Evolutionary conservation across 129 eudicot genomes (phyloP).

Genomic region (Chrysanthemum makinoi): DNA sequence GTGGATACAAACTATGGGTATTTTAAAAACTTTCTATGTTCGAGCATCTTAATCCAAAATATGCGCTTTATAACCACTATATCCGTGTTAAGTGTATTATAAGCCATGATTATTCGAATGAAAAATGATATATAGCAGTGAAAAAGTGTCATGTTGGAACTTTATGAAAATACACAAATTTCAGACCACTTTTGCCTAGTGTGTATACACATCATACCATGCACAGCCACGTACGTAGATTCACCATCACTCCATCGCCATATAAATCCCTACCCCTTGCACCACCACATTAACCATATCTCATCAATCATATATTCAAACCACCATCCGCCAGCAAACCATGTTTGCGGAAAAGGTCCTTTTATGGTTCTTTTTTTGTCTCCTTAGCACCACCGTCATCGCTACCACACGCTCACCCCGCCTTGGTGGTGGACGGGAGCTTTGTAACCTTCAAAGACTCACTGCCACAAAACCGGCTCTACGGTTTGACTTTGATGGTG

Average conservation of each 20-base stretch:
- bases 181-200: constrained; percentile 23
- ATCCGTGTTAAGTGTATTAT: too few species aligned
- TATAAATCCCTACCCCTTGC: background rate
- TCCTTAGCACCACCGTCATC: constrained; percentile 37
- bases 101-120: too few species aligned
- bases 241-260: constrained; percentile 29
- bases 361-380: constrained; percentile 40
- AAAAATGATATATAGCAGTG: too few species aligned
- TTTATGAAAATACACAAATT: too few species aligned
- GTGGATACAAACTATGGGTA: too few species aligned
- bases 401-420: constrained; percentile 36
- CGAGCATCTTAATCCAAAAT: too few species aligned
- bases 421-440: constrained; percentile 36
- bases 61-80: too few species aligned
- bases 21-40: too few species aligned
- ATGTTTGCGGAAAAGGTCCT: constrained; percentile 45
- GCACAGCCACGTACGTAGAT: constrained; percentile 43
- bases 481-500: constrained; percentile 30
- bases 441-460: constrained; percentile 53
- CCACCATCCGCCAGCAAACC: constrained; percentile 13
- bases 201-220: constrained; percentile 15
- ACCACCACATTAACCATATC: too few species aligned
- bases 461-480: constrained; percentile 42
- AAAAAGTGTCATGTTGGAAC: too few species aligned
- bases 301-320: constrained; percentile 18